These are phyloP conservation scores for Daldinia bambusicola DNA, from an alignment of 495 filamentous ascomycete species.

Conservation along the genomic window DNA sequence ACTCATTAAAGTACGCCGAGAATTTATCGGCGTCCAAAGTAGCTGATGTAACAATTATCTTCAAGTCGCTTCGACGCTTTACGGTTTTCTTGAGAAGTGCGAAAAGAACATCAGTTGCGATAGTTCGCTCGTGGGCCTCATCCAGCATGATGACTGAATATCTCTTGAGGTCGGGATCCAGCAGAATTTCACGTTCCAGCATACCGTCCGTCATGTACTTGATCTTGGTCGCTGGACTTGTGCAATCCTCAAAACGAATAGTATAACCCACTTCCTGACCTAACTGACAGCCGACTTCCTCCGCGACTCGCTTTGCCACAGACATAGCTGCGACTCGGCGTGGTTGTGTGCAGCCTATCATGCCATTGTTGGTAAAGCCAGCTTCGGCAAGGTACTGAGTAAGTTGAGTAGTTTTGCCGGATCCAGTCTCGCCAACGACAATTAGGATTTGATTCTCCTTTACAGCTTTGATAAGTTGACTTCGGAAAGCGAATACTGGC, in stretches of 20 bases:
- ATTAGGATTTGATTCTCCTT: constrained; percentile 89
- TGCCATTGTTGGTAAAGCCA: constrained; percentile 87
- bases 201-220: constrained; percentile 99
- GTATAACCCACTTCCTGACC: constrained; percentile 97
- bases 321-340: constrained; percentile 97
- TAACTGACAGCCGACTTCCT: constrained; percentile 92
- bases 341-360: constrained; percentile 97
- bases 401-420: constrained; percentile 96
- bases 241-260: constrained; percentile 96
- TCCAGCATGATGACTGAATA: constrained; percentile 99
- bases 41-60: constrained; percentile 94
- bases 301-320: constrained; percentile 94
- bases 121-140: constrained; percentile 97
- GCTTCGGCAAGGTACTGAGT: constrained; percentile 95
- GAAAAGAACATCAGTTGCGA: constrained; percentile 95
- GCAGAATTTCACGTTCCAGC: constrained; percentile 91
- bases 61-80: constrained; percentile 84
- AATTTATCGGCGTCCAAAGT: constrained; percentile 99
- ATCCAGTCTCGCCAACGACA: constrained; percentile 97
- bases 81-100: constrained; percentile 94
- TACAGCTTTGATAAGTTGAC: constrained; percentile 88
- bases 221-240: constrained; percentile 88
- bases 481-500: constrained; percentile 90
- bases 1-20: constrained; percentile 91
- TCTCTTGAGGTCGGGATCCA: constrained; percentile 85